Conservation (phyloP, 106 monocot species). For the Ottelia alismoides region DNA sequence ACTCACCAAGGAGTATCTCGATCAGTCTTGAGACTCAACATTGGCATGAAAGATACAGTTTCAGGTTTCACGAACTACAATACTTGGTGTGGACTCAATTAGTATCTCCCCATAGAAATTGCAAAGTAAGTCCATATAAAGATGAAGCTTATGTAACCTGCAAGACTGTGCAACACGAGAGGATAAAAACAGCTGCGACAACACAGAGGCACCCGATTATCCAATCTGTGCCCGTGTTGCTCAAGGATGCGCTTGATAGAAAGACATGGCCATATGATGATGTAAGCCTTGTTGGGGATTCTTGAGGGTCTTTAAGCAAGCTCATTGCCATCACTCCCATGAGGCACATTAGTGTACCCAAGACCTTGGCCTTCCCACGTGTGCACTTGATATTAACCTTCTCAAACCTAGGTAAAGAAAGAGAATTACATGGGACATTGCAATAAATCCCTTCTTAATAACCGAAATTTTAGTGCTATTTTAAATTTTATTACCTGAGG, state of each 20-base stretch:
- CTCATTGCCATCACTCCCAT: conserved; percentile 48
- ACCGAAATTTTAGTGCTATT: too few species aligned
- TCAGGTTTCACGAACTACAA: background rate
- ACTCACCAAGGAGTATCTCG: too few species aligned
- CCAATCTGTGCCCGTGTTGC: conserved; percentile 21
- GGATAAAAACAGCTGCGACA: conserved; percentile 28
- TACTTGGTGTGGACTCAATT: conserved; percentile 2
- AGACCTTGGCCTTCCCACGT: conserved; percentile 44
- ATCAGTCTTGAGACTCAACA: too few species aligned
- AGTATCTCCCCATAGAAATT: too few species aligned
- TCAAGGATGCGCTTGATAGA: background rate
- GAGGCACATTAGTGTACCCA: conserved; percentile 66
- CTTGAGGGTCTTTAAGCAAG: conserved; percentile 35
- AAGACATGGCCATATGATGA: background rate
- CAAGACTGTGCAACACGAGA: conserved; percentile 48
- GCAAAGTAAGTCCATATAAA: too few species aligned
- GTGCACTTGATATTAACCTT: conserved; percentile 47
- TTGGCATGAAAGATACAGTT: background rate
- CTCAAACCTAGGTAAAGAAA: conserved; percentile 32
- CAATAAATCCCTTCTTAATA: too few species aligned
- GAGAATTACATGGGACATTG: too few species aligned
- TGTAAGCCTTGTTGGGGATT: background rate
- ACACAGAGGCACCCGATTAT: conserved; percentile 42
- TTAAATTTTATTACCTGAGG: conserved; percentile 1
- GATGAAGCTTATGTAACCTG: too few species aligned